Evolutionary conservation across 2,329 filamentous ascomycete species (phyloP).

Genomic region (Nemania sp.): DNA sequence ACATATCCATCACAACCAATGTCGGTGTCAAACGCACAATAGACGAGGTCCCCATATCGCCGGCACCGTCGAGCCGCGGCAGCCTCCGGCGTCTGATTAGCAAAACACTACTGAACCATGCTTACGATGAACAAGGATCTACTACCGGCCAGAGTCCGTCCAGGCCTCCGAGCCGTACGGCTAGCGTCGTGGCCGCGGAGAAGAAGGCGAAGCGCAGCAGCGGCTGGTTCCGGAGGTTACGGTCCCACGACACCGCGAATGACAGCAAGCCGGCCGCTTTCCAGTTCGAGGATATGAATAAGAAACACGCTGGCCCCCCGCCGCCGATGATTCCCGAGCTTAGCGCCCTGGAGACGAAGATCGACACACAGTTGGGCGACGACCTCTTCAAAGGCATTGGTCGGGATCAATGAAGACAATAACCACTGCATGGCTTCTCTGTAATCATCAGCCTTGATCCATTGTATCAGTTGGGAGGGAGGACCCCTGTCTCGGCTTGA

Average conservation of each 20-base stretch:
- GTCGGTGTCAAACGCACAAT: slow-evolving; percentile 62
- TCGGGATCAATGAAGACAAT: slow-evolving; percentile 26
- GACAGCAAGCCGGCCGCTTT: slow-evolving; percentile 58
- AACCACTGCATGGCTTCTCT: slow-evolving; percentile 31
- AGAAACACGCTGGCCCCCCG: slow-evolving; percentile 62
- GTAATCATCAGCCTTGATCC: background rate
- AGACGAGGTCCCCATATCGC: slow-evolving; percentile 65
- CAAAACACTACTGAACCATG: slow-evolving; percentile 66
- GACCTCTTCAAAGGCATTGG: slow-evolving; percentile 70
- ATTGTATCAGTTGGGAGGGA: slow-evolving; percentile 2
- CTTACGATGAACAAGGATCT: slow-evolving; percentile 60
- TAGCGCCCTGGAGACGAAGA: slow-evolving; percentile 62
- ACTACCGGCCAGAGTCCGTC: slow-evolving; percentile 52
- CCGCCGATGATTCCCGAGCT: slow-evolving; percentile 73
- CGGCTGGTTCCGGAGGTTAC: slow-evolving; percentile 70
- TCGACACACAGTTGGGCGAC: slow-evolving; percentile 60
- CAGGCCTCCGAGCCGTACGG: slow-evolving; percentile 65
- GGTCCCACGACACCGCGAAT: slow-evolving; percentile 52
- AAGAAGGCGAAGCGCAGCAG: slow-evolving; percentile 68
- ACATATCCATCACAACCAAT: slow-evolving; percentile 47
- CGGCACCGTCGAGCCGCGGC: slow-evolving; percentile 64
- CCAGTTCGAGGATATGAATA: slow-evolving; percentile 54
- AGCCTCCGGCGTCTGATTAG: slow-evolving; percentile 70
- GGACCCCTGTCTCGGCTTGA: slow-evolving; percentile 8
- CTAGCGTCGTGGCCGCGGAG: slow-evolving; percentile 62